These are phyloP conservation scores for Colletotrichum gigasporum DNA, from an alignment of 2,329 filamentous ascomycete species.

Conservation along the genomic window DNA sequence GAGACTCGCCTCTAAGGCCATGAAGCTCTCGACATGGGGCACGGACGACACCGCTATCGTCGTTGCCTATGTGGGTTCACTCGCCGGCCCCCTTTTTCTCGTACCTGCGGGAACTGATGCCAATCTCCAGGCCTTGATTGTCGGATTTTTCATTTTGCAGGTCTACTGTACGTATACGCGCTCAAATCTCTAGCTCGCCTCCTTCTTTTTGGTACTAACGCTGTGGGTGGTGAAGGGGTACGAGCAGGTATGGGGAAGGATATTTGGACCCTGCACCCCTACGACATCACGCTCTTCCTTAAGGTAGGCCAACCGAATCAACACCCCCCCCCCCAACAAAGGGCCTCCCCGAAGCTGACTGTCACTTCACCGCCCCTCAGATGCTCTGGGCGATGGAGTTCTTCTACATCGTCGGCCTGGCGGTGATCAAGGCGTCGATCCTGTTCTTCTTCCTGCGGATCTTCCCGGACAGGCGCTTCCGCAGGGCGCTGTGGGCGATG, in stretches of 20 bases:
- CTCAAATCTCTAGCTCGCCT: rapidly evolving
- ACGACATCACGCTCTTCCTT: constrained; percentile 39
- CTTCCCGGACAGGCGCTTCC: background rate
- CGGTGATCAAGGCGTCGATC: constrained; percentile 27
- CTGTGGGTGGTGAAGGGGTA: constrained; percentile 34
- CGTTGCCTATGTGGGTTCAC: background rate
- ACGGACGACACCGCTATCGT: background rate
- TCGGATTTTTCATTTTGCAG: background rate
- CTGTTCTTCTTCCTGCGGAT: constrained; percentile 6
- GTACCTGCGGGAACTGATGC: background rate
- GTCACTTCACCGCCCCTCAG: too few species aligned
- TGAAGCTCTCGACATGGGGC: constrained; percentile 5
- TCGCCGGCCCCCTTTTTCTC: rapidly evolving
- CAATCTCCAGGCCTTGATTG: background rate
- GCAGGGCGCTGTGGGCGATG: background rate
- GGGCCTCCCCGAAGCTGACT: too few species aligned
- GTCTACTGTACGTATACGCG: background rate
- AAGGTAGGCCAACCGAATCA: too few species aligned
- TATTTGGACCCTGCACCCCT: constrained; percentile 44
- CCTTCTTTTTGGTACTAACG: too few species aligned
- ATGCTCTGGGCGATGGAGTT: constrained; percentile 38
- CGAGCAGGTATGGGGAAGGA: constrained; percentile 44
- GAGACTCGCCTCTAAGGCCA: background rate
- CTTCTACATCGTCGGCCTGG: constrained; percentile 42
- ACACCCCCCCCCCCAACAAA: too few species aligned